phyloP scores from a whole-genome alignment of 331 rosid genomes.

The Malus hybrid region DNA sequence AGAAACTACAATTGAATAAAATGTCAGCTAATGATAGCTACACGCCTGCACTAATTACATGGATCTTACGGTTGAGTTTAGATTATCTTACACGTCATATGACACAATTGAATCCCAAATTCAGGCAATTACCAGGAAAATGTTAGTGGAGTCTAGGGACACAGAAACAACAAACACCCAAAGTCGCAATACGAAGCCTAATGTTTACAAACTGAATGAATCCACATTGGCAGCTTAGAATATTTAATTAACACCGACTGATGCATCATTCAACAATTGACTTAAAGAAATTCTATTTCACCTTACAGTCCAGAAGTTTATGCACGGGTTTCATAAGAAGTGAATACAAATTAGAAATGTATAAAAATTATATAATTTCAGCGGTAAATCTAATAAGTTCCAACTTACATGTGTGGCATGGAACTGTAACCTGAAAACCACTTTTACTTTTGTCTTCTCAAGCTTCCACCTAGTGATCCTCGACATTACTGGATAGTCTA shows the following conservation, averaged over 20 bases:
- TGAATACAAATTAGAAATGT: neutral
- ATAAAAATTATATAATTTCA: neutral
- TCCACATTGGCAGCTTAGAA: neutral
- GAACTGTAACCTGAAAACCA: conserved; percentile 94
- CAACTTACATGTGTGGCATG: conserved; percentile 93
- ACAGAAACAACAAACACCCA: neutral
- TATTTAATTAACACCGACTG: neutral
- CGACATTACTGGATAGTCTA: conserved; percentile 59
- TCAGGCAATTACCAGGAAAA: neutral
- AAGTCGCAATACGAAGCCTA: neutral
- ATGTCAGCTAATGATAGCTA: no score
- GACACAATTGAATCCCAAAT: neutral
- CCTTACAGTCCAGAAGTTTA: neutral
- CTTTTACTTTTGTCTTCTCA: conserved; percentile 98
- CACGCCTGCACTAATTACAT: neutral
- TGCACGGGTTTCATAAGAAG: neutral
- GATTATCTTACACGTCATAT: neutral
- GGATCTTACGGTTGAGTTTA: neutral
- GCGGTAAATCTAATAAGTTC: neutral
- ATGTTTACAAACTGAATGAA: neutral
- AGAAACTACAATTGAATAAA: neutral
- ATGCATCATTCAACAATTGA: neutral
- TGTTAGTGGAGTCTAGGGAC: neutral
- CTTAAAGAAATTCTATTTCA: neutral
- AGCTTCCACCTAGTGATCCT: conserved; percentile 85